Conservation (phyloP, 192 early-diverging fungal genomes). For the Lunasporangiospora selenospora region DNA sequence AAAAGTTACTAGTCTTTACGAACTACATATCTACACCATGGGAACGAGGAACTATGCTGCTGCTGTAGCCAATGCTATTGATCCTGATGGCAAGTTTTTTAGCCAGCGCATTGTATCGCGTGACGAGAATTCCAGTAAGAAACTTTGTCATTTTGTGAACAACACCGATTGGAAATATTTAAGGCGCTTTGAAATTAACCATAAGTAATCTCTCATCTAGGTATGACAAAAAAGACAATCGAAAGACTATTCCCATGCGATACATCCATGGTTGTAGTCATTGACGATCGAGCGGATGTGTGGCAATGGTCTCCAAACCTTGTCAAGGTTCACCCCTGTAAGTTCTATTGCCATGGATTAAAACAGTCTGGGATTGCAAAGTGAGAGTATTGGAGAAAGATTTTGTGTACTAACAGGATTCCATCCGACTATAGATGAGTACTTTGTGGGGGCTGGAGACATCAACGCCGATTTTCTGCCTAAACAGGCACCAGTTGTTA, state of each 20-base stretch:
- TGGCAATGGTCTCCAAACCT: constrained; percentile 94
- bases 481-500: constrained; percentile 33
- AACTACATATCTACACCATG: constrained; percentile 99
- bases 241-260: constrained; percentile 92
- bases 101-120: constrained; percentile 89
- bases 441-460: constrained; percentile 94
- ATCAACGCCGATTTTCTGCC: constrained; percentile 84
- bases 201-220: no score
- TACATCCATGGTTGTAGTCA: constrained; percentile 93
- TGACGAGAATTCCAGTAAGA: constrained; percentile 90
- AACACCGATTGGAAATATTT: no score
- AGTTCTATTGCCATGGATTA: constrained; percentile 24
- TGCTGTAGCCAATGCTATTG: constrained; percentile 85
- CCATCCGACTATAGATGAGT: constrained; percentile 69
- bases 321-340: constrained; percentile 89
- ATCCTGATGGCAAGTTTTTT: constrained; percentile 82
- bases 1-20: constrained; percentile 73
- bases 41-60: constrained; percentile 93
- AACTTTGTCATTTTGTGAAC: no score
- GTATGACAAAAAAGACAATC: constrained; percentile 79
- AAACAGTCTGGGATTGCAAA: not conserved
- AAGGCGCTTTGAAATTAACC: not conserved
- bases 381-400: not conserved
- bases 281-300: constrained; percentile 97
- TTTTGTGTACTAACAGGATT: not conserved